Conservation (phyloP, 306 rosid species). For the Alnus glutinosa region DNA sequence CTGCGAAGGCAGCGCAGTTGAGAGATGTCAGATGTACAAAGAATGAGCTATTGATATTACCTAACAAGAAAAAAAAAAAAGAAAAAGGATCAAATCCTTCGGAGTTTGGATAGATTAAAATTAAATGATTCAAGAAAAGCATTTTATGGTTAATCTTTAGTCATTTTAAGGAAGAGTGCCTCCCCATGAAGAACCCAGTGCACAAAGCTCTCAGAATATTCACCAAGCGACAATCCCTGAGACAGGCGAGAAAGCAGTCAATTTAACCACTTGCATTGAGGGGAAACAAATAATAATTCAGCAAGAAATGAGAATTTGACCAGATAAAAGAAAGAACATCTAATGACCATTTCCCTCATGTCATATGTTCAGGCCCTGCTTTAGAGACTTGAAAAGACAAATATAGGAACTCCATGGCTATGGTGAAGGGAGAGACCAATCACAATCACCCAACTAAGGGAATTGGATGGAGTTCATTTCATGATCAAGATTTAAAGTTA, state of each 20-base stretch:
- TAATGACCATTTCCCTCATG: neutral
- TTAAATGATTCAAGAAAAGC: neutral
- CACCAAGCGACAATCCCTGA: slow-evolving; percentile 36
- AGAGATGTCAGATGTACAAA: too few relatives aligned
- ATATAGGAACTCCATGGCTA: neutral
- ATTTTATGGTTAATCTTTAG: slow-evolving; percentile 7
- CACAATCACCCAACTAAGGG: neutral
- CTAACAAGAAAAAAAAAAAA: neutral
- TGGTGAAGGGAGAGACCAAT: neutral
- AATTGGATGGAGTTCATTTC: too few relatives aligned
- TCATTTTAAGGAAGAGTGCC: slow-evolving; percentile 25
- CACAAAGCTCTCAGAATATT: slow-evolving; percentile 39
- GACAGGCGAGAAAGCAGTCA: neutral
- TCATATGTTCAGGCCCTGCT: neutral
- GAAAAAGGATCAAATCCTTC: neutral
- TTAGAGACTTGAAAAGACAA: neutral
- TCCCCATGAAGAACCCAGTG: slow-evolving; percentile 50
- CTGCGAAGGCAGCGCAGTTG: too few relatives aligned
- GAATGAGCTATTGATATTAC: neutral
- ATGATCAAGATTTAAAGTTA: too few relatives aligned
- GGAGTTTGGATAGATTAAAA: neutral
- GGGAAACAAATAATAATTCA: neutral
- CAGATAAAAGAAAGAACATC: neutral
- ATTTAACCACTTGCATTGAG: neutral
- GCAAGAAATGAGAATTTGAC: neutral